A percentile compares a stretch with the other conserved stretches of the same genome.
These are phyloP conservation scores for Ascomycota sp. DNA, from an alignment of 2,329 filamentous ascomycete species.

Conservation along the genomic window DNA sequence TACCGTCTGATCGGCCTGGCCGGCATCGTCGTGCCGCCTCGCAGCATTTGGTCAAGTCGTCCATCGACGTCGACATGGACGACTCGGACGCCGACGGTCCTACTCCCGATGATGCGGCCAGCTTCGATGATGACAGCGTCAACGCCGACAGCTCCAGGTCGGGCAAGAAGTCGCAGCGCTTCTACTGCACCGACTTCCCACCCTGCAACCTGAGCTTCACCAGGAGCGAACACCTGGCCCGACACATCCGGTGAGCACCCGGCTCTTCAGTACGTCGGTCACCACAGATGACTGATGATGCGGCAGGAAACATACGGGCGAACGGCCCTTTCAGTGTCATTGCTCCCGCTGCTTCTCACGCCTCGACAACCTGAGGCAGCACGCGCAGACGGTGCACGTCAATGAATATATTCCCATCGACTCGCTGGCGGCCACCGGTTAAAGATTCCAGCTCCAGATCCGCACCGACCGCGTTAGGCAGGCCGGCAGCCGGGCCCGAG, in stretches of 20 bases:
- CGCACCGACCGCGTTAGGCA: constrained; percentile 68
- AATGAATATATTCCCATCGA: constrained; percentile 93
- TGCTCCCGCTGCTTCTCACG: constrained; percentile 84
- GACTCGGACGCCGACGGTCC: constrained; percentile 48
- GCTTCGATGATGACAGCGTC: constrained; percentile 45
- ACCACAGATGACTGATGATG: too few species aligned
- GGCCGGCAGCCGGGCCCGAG: constrained; percentile 49
- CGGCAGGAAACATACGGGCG: constrained; percentile 80
- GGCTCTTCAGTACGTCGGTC: background rate
- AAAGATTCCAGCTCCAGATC: constrained; percentile 80
- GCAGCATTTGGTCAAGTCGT: constrained; percentile 39
- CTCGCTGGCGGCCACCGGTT: constrained; percentile 80
- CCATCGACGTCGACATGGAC: constrained; percentile 57
- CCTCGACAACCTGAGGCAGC: constrained; percentile 84
- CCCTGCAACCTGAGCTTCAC: constrained; percentile 92
- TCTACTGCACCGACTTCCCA: constrained; percentile 89
- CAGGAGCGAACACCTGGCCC: constrained; percentile 79
- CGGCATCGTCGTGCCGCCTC: constrained; percentile 26
- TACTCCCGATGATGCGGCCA: constrained; percentile 27
- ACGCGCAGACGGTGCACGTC: constrained; percentile 92
- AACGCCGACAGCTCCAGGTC: constrained; percentile 46
- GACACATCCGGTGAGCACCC: constrained; percentile 59
- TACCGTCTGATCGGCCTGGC: constrained; percentile 24
- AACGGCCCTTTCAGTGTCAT: constrained; percentile 91
- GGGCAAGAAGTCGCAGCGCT: constrained; percentile 81